phyloP scores from a whole-genome alignment of 73 alveolate species.

The Tetrahymena borealis region DNA sequence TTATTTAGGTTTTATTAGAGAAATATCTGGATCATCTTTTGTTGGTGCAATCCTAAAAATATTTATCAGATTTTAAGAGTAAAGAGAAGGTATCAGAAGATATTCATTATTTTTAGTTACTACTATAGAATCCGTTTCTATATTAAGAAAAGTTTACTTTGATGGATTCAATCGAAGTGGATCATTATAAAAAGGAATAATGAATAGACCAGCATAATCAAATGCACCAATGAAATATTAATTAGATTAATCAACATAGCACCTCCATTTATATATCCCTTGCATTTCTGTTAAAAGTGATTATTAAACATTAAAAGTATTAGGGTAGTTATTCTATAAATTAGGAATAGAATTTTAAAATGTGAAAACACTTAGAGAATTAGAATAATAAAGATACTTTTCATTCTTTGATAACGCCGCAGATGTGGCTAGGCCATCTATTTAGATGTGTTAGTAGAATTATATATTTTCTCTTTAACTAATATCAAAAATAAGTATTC shows the following conservation, averaged over 20 bases:
- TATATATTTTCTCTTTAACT: neutral
- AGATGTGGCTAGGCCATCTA: neutral
- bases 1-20: neutral
- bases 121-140: neutral
- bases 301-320: neutral
- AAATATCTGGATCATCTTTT: no score
- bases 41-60: no score
- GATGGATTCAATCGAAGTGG: neutral
- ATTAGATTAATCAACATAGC: neutral
- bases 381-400: neutral
- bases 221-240: neutral
- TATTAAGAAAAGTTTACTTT: neutral
- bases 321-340: neutral
- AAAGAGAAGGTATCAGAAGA: neutral
- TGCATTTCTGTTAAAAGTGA: neutral
- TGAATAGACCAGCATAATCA: neutral
- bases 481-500: neutral
- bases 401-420: neutral
- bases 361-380: neutral
- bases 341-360: neutral
- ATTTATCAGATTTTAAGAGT: no score
- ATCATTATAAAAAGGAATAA: neutral
- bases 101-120: neutral
- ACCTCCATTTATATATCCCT: neutral
- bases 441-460: neutral